phyloP scores from a whole-genome alignment of 106 monocot species.

The Dendrobium nobile region DNA sequence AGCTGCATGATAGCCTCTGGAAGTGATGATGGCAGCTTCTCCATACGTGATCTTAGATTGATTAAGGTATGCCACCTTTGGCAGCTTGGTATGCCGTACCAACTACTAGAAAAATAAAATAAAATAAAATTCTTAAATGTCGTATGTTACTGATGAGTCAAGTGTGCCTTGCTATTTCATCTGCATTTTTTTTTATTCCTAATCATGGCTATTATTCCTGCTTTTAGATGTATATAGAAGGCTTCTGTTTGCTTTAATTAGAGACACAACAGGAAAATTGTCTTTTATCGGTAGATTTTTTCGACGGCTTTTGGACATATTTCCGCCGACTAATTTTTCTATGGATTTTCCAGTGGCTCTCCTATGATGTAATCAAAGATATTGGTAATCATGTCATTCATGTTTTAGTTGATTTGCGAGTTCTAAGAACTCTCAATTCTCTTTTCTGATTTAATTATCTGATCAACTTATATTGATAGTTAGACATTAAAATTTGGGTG shows the following conservation, averaged over 20 bases:
- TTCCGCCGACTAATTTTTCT: too few species aligned
- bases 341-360: not conserved
- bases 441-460: not conserved
- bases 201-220: not conserved
- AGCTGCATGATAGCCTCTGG: constrained; percentile 98
- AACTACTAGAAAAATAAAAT: not conserved
- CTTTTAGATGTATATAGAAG: not conserved
- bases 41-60: constrained; percentile 86
- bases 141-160: not conserved
- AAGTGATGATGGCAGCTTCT: constrained; percentile 88
- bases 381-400: not conserved
- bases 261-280: not conserved
- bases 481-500: not conserved
- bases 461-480: not conserved
- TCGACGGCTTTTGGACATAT: too few species aligned
- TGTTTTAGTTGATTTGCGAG: too few species aligned
- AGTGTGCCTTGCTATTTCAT: not conserved
- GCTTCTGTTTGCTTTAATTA: not conserved
- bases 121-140: not conserved
- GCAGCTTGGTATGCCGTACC: not conserved
- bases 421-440: not conserved
- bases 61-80: constrained; percentile 46
- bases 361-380: not conserved
- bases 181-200: too few species aligned
- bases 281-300: too few species aligned